Base-by-base conservation (phyloP, 2,329 filamentous ascomycete genomes). In the Pseudogymnoascus sp. region DNA sequence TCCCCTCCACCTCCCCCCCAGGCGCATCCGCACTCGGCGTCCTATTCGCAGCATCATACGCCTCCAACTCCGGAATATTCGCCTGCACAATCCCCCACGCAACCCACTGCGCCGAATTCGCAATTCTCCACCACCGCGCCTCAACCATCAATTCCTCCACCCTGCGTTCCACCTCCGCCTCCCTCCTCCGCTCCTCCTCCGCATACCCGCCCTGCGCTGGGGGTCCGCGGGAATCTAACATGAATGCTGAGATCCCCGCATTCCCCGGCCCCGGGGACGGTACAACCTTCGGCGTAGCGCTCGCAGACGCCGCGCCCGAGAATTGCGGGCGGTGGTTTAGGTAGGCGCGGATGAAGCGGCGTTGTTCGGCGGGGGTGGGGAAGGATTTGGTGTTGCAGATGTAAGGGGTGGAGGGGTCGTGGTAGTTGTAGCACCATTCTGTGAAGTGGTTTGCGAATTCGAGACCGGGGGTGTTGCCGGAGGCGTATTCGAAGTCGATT, bases 361-460 rank as follows among this genome's bases (percentile, higher is more conserved):
- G 82, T 71, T 97, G 94, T 73, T 97, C 88, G 61, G 92, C 89
- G 0, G 80, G 75, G 0, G 80, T 90, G 0, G 94, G 94, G 74
- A 96, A 99, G 60, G 77, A 74, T 60, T 77, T 76, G 4, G 82
- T 82, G 69, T 87, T 85, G 79, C 90, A 93, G 26, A 79, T 83
- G 76, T 84, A 85, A 0, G 90, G 78, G 33, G 75, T 76, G 29
- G 78, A 76, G 2, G 84, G 74, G 71, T 94, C 86, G 72, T 97
- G 92, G 75, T 99, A 99, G 75, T 99, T 93, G 79, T 97, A 97
- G 68, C 90, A 89, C 94, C 94, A 99, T 75, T 99, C 94, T 0
- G 90, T 89, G 75, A 99, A 99, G 75, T 99, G 94, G 73, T 99
- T 99, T 62, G 92, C 94, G 72, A 99, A 97, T 74, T 99, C 94